Evolutionary conservation across 1,284 basidiomycete genomes (phyloP).

Genomic region (Volvariella surrecta): DNA sequence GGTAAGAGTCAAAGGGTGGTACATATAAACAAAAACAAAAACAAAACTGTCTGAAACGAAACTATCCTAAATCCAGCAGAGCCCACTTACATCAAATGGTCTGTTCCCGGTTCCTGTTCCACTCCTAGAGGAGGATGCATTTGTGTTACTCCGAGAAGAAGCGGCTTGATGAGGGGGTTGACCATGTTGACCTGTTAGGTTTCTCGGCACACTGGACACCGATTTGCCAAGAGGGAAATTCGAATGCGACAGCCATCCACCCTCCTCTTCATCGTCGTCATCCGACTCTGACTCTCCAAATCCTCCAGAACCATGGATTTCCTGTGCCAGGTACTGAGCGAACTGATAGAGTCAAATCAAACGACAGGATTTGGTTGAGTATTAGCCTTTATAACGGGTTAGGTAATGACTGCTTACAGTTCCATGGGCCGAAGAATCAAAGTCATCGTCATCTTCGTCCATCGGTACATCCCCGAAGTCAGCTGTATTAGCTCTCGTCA

Average conservation of each 20-base stretch:
- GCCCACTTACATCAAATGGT: conserved; percentile 51
- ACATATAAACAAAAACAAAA: background rate
- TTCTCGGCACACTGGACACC: conserved; percentile 39
- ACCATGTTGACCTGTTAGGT: conserved; percentile 18
- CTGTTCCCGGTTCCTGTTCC: conserved; percentile 26
- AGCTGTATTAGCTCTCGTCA: conserved; percentile 43
- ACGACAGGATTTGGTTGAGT: conserved; percentile 1
- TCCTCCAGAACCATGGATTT: conserved; percentile 55
- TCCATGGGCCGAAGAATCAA: conserved; percentile 26
- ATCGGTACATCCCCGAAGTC: conserved; percentile 58
- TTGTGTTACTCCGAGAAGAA: conserved; percentile 23
- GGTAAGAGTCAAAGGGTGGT: background rate
- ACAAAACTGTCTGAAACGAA: background rate
- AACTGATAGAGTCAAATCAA: conserved; percentile 36
- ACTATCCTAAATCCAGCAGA: background rate
- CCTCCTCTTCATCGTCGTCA: conserved; percentile 65
- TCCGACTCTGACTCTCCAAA: conserved; percentile 44
- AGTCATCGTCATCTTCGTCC: conserved; percentile 37
- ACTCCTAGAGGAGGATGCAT: background rate
- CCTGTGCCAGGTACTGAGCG: conserved; percentile 64
- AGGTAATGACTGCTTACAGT: conserved; percentile 27
- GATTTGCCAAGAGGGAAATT: conserved; percentile 55
- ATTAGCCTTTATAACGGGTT: conserved; percentile 3
- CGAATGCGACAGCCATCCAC: conserved; percentile 71
- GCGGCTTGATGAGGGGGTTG: conserved; percentile 34